These are phyloP conservation scores for Cercospora berteroae DNA, from an alignment of 2,329 filamentous ascomycete species.

Conservation along the genomic window DNA sequence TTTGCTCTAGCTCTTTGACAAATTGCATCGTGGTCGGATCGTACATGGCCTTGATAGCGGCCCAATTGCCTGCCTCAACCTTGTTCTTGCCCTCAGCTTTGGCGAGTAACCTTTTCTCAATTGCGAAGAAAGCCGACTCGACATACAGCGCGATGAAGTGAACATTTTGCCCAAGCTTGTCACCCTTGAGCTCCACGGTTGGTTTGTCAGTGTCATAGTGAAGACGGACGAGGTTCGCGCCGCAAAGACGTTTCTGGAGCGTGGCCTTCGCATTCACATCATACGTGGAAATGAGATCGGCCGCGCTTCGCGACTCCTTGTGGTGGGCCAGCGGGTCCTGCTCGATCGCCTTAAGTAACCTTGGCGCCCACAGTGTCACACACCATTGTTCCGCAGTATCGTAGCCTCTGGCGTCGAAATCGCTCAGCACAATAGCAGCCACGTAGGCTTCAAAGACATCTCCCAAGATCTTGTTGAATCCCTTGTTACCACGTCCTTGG, in stretches of 20 bases:
- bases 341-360: slow-evolving; percentile 43
- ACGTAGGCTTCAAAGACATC: slow-evolving; percentile 93
- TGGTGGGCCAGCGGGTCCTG: slow-evolving; percentile 6
- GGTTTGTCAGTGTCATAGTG: slow-evolving; percentile 52
- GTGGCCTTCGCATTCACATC: slow-evolving; percentile 42
- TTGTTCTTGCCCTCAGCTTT: slow-evolving; percentile 64
- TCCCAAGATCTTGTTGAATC: slow-evolving; percentile 69
- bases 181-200: slow-evolving; percentile 56
- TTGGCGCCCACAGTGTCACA: slow-evolving; percentile 68
- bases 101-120: slow-evolving; percentile 61
- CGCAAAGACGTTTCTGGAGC: slow-evolving; percentile 36
- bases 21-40: slow-evolving; percentile 41
- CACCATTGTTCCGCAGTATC: slow-evolving; percentile 67
- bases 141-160: slow-evolving; percentile 65
- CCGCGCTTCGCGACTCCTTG: not conserved
- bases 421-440: slow-evolving; percentile 70
- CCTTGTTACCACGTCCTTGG: slow-evolving; percentile 48
- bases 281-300: slow-evolving; percentile 32
- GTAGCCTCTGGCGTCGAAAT: slow-evolving; percentile 60
- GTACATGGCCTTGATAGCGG: slow-evolving; percentile 60
- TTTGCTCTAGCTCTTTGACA: slow-evolving; percentile 32
- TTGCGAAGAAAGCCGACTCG: slow-evolving; percentile 61
- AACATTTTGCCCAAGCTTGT: slow-evolving; percentile 48
- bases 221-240: slow-evolving; percentile 38
- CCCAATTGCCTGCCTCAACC: slow-evolving; percentile 66